Evolutionary conservation across 306 rosid genomes (phyloP).

Genomic region (Morella rubra): DNA sequence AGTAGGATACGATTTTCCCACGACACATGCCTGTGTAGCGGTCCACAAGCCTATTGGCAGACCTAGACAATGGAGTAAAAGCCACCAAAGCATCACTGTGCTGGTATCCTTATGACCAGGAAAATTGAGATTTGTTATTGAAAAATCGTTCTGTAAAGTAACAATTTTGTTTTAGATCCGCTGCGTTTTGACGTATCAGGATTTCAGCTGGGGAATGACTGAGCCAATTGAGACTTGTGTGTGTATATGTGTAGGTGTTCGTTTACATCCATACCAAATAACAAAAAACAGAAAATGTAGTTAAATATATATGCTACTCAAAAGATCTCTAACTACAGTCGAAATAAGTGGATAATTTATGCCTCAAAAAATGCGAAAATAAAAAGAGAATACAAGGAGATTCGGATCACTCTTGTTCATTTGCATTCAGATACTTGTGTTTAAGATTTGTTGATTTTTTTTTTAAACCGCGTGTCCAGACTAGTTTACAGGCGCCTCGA

Average conservation of each 20-base stretch:
- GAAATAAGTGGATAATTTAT: background rate
- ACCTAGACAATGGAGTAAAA: conserved; percentile 17
- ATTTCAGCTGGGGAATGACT: too few species aligned
- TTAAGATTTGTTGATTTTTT: background rate
- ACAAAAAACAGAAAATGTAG: background rate
- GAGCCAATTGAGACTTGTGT: too few species aligned
- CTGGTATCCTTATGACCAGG: background rate
- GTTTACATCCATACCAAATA: too few species aligned
- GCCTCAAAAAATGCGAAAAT: background rate
- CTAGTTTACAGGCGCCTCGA: background rate
- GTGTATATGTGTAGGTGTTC: too few species aligned
- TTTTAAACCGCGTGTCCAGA: background rate
- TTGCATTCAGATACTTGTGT: background rate
- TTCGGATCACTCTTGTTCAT: too few species aligned
- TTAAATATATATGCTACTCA: background rate
- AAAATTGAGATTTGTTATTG: conserved; percentile 15
- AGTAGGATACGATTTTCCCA: conserved; percentile 20
- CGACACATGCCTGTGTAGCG: conserved; percentile 21
- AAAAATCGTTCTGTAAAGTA: conserved; percentile 20
- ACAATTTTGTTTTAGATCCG: background rate
- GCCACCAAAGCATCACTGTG: background rate
- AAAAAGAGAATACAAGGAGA: background rate
- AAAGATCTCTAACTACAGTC: background rate
- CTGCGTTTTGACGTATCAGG: too few species aligned
- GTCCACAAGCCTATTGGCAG: conserved; percentile 15